Evolutionary conservation across 306 rosid species (phyloP).

Genomic region (Pterocarpus santalinus): DNA sequence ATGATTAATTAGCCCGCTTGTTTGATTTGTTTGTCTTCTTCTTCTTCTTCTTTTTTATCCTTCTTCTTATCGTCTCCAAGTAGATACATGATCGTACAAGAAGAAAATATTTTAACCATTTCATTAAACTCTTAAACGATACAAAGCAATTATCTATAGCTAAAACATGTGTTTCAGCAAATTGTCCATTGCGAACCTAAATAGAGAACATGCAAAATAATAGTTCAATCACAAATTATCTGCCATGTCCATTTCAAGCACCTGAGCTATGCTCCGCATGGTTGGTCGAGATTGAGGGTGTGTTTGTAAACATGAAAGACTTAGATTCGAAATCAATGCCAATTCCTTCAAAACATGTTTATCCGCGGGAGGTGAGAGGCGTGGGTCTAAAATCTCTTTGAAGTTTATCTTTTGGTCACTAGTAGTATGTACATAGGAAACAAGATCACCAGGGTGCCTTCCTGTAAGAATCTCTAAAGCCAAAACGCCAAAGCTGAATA

Average conservation of each 20-base stretch:
- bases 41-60: no score
- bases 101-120: no score
- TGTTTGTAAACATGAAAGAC: slow-evolving; percentile 40
- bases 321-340: slow-evolving; percentile 26
- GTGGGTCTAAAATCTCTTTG: slow-evolving; percentile 45
- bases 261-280: slow-evolving; percentile 42
- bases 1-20: no score
- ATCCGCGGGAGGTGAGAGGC: slow-evolving; percentile 32
- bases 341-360: slow-evolving; percentile 25
- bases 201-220: no score
- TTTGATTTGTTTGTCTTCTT: no score
- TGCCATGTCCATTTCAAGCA: slow-evolving; percentile 35
- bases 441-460: slow-evolving; percentile 54
- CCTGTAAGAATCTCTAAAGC: slow-evolving; percentile 49
- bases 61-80: no score
- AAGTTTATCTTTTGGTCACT: slow-evolving; percentile 23
- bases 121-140: no score
- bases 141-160: no score
- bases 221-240: neutral
- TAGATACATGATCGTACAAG: no score
- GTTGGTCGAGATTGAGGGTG: slow-evolving; percentile 51
- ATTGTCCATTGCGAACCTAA: no score
- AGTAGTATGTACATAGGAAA: slow-evolving; percentile 44
- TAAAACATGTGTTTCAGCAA: no score
- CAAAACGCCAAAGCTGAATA: slow-evolving; percentile 54